These are phyloP conservation scores for Calophaca sinica DNA, from an alignment of 306 rosid species.

Conservation along the genomic window DNA sequence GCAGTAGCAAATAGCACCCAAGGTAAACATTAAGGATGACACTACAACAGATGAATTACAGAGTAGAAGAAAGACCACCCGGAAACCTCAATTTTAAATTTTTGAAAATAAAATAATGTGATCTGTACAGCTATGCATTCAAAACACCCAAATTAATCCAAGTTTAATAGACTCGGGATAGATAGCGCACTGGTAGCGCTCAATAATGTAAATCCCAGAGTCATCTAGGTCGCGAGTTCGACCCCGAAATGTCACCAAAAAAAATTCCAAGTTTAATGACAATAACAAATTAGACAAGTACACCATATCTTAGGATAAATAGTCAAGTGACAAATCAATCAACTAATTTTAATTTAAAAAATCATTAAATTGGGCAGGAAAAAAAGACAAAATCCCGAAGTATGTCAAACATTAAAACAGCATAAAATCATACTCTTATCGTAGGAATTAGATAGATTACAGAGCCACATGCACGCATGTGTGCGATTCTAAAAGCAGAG, in stretches of 20 bases:
- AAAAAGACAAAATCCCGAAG: neutral
- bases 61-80: neutral
- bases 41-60: neutral
- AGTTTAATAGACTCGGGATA: neutral
- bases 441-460: neutral
- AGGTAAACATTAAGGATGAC: neutral
- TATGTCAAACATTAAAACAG: slow-evolving; percentile 28
- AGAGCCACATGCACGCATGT: neutral
- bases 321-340: too few relatives aligned
- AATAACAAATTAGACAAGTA: slow-evolving; percentile 1
- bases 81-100: slow-evolving; percentile 20
- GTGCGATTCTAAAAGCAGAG: neutral
- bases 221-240: too few relatives aligned
- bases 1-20: slow-evolving; percentile 5
- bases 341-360: too few relatives aligned
- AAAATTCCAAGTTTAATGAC: too few relatives aligned
- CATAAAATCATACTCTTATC: neutral
- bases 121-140: slow-evolving; percentile 14
- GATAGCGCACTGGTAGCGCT: too few relatives aligned
- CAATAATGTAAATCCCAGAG: too few relatives aligned
- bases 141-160: neutral
- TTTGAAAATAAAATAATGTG: neutral
- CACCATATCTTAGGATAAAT: neutral
- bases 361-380: neutral
- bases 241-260: too few relatives aligned